These are phyloP conservation scores for Fusarium ramigenum DNA, from an alignment of 2,329 filamentous ascomycete genomes.

Conservation along the genomic window DNA sequence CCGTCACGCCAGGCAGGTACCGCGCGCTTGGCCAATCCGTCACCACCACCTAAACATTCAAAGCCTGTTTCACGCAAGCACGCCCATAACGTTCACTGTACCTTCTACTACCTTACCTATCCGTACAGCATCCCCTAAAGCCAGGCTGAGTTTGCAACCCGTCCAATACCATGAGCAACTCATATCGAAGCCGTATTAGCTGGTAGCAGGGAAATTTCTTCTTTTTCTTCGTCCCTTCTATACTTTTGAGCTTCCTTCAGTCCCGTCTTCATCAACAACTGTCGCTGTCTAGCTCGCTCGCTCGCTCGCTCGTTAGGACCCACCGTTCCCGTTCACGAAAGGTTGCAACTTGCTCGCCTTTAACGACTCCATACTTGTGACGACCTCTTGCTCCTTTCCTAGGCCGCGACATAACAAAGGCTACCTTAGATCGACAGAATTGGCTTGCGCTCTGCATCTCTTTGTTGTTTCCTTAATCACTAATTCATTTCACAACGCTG, in stretches of 20 bases:
- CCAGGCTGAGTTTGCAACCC: slow-evolving; percentile 27
- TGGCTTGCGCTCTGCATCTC: neutral
- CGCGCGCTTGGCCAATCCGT: slow-evolving; percentile 38
- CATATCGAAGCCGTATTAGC: slow-evolving; percentile 30
- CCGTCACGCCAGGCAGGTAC: slow-evolving; percentile 16
- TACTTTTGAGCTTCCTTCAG: slow-evolving; percentile 13
- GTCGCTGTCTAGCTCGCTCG: slow-evolving; percentile 6
- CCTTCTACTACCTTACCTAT: slow-evolving; percentile 1
- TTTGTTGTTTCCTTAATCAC: slow-evolving; percentile 31
- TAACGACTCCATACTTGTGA: slow-evolving; percentile 26
- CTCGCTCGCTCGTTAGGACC: slow-evolving; percentile 32
- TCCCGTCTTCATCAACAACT: slow-evolving; percentile 12
- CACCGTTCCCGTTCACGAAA: slow-evolving; percentile 39
- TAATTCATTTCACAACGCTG: slow-evolving; percentile 34
- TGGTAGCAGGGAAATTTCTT: slow-evolving; percentile 36
- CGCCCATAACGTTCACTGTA: slow-evolving; percentile 14
- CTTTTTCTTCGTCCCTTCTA: slow-evolving; percentile 24
- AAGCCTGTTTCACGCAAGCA: slow-evolving; percentile 26
- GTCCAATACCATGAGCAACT: slow-evolving; percentile 36
- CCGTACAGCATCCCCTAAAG: slow-evolving; percentile 19
- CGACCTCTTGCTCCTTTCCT: slow-evolving; percentile 17
- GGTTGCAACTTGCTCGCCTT: slow-evolving; percentile 35
- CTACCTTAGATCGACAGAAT: neutral
- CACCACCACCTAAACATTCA: slow-evolving; percentile 35
- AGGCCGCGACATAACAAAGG: slow-evolving; percentile 1